phyloP scores from a whole-genome alignment of 169 alveolate genomes.

The Perkinsus olseni region DNA sequence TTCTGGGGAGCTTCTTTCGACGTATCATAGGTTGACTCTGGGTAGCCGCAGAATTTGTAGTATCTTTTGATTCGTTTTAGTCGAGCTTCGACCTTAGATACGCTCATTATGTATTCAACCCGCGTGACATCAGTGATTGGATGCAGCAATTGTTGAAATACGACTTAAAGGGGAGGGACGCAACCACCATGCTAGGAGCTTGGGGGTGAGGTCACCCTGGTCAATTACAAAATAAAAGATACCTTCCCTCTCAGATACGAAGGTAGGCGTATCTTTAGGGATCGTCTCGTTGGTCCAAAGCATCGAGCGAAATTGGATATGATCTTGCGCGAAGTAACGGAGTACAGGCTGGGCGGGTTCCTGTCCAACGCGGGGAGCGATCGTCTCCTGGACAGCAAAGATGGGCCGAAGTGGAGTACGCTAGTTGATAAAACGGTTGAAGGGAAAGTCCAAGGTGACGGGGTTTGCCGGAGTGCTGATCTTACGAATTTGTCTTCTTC shows the following conservation, averaged over 20 bases:
- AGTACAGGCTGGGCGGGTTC: not conserved
- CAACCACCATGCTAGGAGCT: conserved; percentile 41
- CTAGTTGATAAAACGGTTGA: too few species aligned
- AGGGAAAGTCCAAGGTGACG: too few species aligned
- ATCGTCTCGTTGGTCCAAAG: conserved; percentile 67
- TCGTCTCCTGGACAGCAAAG: not conserved
- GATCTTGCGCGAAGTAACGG: conserved; percentile 4
- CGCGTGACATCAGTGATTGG: conserved; percentile 73
- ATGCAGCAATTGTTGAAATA: conserved; percentile 55
- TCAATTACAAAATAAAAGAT: too few species aligned
- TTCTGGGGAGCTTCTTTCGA: too few species aligned
- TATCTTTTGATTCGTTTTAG: too few species aligned
- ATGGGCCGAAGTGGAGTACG: not conserved
- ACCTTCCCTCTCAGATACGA: not conserved
- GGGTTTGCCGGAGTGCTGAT: too few species aligned
- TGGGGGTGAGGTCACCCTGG: conserved; percentile 52
- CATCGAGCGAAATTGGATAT: conserved; percentile 54
- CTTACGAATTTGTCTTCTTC: too few species aligned
- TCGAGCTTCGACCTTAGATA: conserved; percentile 65
- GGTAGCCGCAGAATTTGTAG: too few species aligned
- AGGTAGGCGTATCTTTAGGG: conserved; percentile 63
- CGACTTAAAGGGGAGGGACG: conserved; percentile 21
- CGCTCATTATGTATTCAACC: conserved; percentile 78
- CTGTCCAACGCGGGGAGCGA: not conserved
- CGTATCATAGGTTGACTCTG: too few species aligned